A percentile compares a stretch with the other conserved stretches of the same genome.
phyloP scores from a whole-genome alignment of 2,329 filamentous ascomycete genomes.

The Purpureocillium lavendulum region DNA sequence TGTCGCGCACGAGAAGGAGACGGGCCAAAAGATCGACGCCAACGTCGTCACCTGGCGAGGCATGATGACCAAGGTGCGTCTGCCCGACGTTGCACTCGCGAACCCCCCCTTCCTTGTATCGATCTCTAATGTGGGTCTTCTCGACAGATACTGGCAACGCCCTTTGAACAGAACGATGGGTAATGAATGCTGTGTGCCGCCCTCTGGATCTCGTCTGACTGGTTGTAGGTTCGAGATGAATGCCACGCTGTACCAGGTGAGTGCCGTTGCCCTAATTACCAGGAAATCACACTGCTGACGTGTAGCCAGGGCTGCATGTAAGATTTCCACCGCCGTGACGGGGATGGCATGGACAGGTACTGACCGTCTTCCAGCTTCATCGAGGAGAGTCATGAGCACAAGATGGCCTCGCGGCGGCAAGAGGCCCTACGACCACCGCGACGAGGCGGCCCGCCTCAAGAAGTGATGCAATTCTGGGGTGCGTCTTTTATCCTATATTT shows the following conservation, averaged over 20 bases:
- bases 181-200: conserved; percentile 21
- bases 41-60: conserved; percentile 90
- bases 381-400: conserved; percentile 78
- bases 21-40: conserved; percentile 59
- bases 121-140: too few relatives aligned
- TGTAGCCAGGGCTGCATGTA: conserved; percentile 43
- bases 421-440: conserved; percentile 33
- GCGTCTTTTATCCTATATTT: conserved; percentile 9
- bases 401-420: conserved; percentile 50
- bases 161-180: conserved; percentile 76
- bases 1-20: conserved; percentile 60
- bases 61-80: conserved; percentile 89
- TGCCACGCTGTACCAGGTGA: conserved; percentile 80
- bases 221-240: conserved; percentile 81
- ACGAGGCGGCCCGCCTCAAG: conserved; percentile 44
- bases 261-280: conserved; percentile 19
- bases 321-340: conserved; percentile 68
- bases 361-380: conserved; percentile 67
- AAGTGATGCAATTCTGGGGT: conserved; percentile 94
- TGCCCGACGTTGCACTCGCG: too few relatives aligned
- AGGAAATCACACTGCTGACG: background rate
- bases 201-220: conserved; percentile 8
- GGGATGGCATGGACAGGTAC: conserved; percentile 74
- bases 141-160: conserved; percentile 71
- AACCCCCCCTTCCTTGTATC: background rate